phyloP scores from a whole-genome alignment of 805 yeast genomes.

The Ogataea degrootiae region DNA sequence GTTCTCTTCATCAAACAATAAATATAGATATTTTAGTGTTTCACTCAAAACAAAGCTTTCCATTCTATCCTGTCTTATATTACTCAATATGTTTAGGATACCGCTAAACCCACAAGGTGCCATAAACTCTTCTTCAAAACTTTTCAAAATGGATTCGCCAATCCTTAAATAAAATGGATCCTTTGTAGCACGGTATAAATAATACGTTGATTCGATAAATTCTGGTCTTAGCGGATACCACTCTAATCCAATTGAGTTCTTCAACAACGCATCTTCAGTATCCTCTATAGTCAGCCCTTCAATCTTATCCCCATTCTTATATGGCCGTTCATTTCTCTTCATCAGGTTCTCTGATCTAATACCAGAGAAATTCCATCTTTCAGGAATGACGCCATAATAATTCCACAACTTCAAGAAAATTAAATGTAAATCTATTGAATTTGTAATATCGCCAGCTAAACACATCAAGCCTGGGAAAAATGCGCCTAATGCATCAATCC shows the following conservation, averaged over 20 bases:
- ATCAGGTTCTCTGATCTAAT: conserved; percentile 16
- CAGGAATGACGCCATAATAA: conserved; percentile 77
- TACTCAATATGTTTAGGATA: conserved; percentile 58
- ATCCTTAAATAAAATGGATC: conserved; percentile 80
- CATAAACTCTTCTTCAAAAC: conserved; percentile 47
- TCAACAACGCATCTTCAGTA: conserved; percentile 22
- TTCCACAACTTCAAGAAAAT: conserved; percentile 76
- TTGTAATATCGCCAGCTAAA: conserved; percentile 64
- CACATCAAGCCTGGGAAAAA: conserved; percentile 87
- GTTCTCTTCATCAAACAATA: conserved; percentile 71
- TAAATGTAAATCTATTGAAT: conserved; percentile 58
- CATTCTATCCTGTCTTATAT: conserved; percentile 72
- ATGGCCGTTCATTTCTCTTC: conserved; percentile 6
- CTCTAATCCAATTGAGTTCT: conserved; percentile 51
- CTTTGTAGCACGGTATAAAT: conserved; percentile 73
- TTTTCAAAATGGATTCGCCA: conserved; percentile 60
- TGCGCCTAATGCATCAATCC: conserved; percentile 87
- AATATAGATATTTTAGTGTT: conserved; percentile 75
- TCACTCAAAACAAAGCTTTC: conserved; percentile 89
- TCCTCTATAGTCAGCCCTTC: conserved; percentile 16
- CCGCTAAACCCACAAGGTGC: conserved; percentile 82
- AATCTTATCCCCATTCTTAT: conserved; percentile 16
- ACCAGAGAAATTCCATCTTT: conserved; percentile 62
- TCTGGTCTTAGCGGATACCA: conserved; percentile 96
- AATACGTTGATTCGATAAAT: conserved; percentile 83